These are phyloP conservation scores for Fusarium sp. DNA, from an alignment of 2,329 filamentous ascomycete species.

Conservation along the genomic window DNA sequence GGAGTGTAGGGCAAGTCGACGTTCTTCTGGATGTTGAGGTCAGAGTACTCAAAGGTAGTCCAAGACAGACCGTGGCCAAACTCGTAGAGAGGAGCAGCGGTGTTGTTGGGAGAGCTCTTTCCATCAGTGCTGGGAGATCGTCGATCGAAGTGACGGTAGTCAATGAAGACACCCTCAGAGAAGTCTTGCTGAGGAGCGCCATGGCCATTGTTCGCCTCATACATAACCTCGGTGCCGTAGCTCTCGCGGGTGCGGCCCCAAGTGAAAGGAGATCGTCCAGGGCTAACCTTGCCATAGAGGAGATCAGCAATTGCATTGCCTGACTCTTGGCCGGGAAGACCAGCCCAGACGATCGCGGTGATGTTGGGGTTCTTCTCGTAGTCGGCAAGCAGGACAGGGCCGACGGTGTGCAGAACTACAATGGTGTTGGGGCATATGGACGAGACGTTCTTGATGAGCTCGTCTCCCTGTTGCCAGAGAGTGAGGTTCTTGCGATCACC, in stretches of 20 bases:
- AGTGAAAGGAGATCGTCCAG: constrained; percentile 82
- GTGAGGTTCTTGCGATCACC: constrained; percentile 95
- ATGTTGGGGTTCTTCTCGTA: constrained; percentile 82
- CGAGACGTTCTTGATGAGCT: constrained; percentile 82
- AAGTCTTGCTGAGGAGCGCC: constrained; percentile 77
- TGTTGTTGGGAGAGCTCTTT: constrained; percentile 31
- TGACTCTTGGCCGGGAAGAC: constrained; percentile 83
- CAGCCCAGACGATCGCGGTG: constrained; percentile 84
- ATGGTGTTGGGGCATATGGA: constrained; percentile 86
- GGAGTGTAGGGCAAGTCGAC: constrained; percentile 64
- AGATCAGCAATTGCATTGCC: constrained; percentile 83
- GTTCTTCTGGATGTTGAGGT: constrained; percentile 66
- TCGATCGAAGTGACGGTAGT: constrained; percentile 74
- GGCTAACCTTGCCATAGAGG: constrained; percentile 84
- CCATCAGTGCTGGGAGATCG: constrained; percentile 47
- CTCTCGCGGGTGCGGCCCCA: constrained; percentile 74
- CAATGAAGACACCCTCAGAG: constrained; percentile 81
- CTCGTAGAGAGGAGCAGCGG: constrained; percentile 74
- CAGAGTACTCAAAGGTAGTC: constrained; percentile 80
- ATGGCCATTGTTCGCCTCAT: constrained; percentile 73
- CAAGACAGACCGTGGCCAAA: constrained; percentile 86
- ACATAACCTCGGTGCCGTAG: constrained; percentile 75
- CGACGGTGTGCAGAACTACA: constrained; percentile 87
- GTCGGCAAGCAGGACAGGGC: constrained; percentile 79
- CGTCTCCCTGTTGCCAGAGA: constrained; percentile 84